A percentile compares a stretch with the other conserved stretches of the same genome.
These are phyloP conservation scores for Sorghum bicolor DNA, from an alignment of 176 grass and related monocot species.

Conservation along the genomic window Sorghum_bicolor_NCBIv3 NC_012872.2:57861001-57861500, in stretches of 20 bases:
- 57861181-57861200: not conserved
- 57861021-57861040: not conserved
- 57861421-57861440: no score
- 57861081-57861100: conserved; percentile 1
- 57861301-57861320: not conserved
- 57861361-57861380: no score
- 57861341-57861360: not conserved
- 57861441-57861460: no score
- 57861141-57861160: conserved; percentile 14
- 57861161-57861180: conserved; percentile 18
- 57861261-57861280: not conserved
- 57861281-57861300: not conserved
- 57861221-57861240: not conserved
- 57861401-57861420: no score
- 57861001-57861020: conserved; percentile 10
- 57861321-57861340: not conserved
- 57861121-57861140: conserved; percentile 21
- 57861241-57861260: not conserved
- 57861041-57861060: not conserved
- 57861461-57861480: no score
- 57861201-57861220: not conserved
- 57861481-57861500: no score
- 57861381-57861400: no score
- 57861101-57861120: conserved; percentile 9
- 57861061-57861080: conserved; percentile 4